Conservation (phyloP, 2,329 filamentous ascomycete species). For the Orbilia blumenaviensis region DNA sequence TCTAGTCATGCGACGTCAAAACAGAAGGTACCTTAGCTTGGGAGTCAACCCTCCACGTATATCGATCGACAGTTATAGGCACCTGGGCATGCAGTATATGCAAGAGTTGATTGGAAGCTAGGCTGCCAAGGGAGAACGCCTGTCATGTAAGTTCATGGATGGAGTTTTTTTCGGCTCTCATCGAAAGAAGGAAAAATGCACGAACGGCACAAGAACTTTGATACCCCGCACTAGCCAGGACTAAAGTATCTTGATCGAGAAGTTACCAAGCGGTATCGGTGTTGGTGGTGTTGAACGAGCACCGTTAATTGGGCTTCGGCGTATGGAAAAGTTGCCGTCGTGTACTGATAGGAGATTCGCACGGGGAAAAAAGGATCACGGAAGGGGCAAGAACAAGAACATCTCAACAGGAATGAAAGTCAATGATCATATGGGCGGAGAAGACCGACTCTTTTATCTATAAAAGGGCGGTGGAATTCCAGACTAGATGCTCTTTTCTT, state of each 20-base stretch:
- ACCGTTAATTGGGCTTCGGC: not conserved
- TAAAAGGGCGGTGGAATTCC: constrained; percentile 17
- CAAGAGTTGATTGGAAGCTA: constrained; percentile 7
- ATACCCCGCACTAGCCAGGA: constrained; percentile 36
- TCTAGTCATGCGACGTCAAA: constrained; percentile 29
- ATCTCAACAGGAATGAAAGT: not conserved
- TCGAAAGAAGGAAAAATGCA: constrained; percentile 9
- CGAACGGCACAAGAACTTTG: constrained; percentile 9
- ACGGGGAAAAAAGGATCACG: not conserved
- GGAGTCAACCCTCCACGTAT: not conserved
- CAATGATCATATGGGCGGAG: not conserved
- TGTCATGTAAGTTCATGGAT: constrained; percentile 1
- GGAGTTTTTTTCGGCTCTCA: not conserved
- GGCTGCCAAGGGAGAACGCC: constrained; percentile 12
- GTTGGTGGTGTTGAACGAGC: not conserved
- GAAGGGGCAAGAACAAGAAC: not conserved
- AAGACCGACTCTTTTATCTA: constrained; percentile 23
- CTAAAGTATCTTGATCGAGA: constrained; percentile 25
- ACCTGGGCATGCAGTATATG: constrained; percentile 7
- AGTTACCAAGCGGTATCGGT: not conserved
- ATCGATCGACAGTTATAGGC: constrained; percentile 11
- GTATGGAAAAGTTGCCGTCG: constrained; percentile 4
- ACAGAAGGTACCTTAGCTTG: constrained; percentile 5
- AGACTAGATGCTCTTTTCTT: not conserved
- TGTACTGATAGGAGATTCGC: not conserved